Evolutionary conservation across 2,329 filamentous ascomycete species (phyloP), one percentile per base, ranked within the genome.

Genomic region (Trichoderma sp.): DNA sequence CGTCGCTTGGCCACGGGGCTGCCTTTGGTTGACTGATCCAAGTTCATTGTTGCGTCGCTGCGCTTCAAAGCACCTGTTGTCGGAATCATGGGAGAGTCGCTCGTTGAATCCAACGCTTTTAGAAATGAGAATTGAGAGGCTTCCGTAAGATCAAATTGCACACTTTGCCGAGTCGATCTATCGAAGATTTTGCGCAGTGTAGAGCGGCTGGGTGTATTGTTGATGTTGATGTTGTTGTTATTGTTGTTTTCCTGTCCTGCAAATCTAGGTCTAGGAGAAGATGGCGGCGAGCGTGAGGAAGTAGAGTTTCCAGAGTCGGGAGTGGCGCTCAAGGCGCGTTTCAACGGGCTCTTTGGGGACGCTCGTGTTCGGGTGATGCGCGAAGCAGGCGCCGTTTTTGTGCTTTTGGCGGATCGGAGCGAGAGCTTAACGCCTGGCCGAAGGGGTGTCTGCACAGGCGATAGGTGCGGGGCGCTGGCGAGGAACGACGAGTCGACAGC

Each of bases 1-100:
- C 96, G 90, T 75, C 96, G 89, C 85, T 98, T 98, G 61, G 95
- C 93, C 73, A 95, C 93, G 0, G 96, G 95, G 78, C 93, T 98
- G 76, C 93, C 93, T 71, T 92, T 86, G 76, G 88, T 91, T 32
- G 90, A 86, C 74, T 93, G 92, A 77, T 97, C 95, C 63, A 97
- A 84, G 77, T 93, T 94, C 92, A 97, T 95, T 66, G 92, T 91
- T 57, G 93, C 92, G 83, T 98, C 95, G 78, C 92, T 95, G 76
- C 96, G 91, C 86, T 98, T 98, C 76, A 98, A 84, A 6, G 95
- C 95, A 79, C 95, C 97, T 6, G 92, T 90, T 39, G 76, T 79
- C 43, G 79, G 75, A 62, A 77, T 74, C 79, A 80, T 79, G 69
- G 76, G 77, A n/a, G 51, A 57, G 70, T 73, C 73, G 34, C 82